These are phyloP conservation scores for Cichorium intybus DNA, from an alignment of 140 eudicot genomes.

Conservation along the genomic window DNA sequence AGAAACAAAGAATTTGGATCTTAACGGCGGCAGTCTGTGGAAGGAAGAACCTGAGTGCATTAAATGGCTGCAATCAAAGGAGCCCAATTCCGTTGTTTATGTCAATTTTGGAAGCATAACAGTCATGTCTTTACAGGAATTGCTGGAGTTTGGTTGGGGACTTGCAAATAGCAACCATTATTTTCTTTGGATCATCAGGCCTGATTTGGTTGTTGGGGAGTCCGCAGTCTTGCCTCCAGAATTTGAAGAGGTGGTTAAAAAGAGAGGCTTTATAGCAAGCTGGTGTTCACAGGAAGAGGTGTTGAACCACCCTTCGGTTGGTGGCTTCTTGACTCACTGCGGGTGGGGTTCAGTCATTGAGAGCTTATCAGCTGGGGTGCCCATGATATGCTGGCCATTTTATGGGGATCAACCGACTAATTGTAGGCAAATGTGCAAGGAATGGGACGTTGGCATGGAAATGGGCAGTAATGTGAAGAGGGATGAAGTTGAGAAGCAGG, in stretches of 20 bases:
- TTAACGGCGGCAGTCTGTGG: slow-evolving; percentile 17
- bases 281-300: slow-evolving; percentile 31
- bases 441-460: slow-evolving; percentile 23
- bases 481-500: slow-evolving; percentile 7
- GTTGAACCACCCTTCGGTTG: slow-evolving; percentile 3
- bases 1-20: neutral
- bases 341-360: slow-evolving; percentile 22
- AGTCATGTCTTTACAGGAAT: neutral
- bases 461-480: slow-evolving; percentile 1
- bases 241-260: slow-evolving; percentile 3
- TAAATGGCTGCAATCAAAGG: slow-evolving; percentile 26
- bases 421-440: slow-evolving; percentile 7
- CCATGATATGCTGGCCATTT: slow-evolving; percentile 16
- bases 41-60: slow-evolving; percentile 23
- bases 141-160: slow-evolving; percentile 32
- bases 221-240: slow-evolving; percentile 1
- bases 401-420: slow-evolving; percentile 1
- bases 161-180: slow-evolving; percentile 22
- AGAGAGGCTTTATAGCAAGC: too few species aligned
- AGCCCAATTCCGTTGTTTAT: slow-evolving; percentile 18
- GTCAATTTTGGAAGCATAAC: slow-evolving; percentile 28
- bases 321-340: slow-evolving; percentile 21
- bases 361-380: slow-evolving; percentile 17
- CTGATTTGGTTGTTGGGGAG: slow-evolving; percentile 10
- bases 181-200: slow-evolving; percentile 27